Percentiles rank a stretch among this genome's conserved stretches.
These are phyloP conservation scores for Staphylotrichum tortipilum DNA, from an alignment of 495 filamentous ascomycete species.

Conservation along the genomic window DNA sequence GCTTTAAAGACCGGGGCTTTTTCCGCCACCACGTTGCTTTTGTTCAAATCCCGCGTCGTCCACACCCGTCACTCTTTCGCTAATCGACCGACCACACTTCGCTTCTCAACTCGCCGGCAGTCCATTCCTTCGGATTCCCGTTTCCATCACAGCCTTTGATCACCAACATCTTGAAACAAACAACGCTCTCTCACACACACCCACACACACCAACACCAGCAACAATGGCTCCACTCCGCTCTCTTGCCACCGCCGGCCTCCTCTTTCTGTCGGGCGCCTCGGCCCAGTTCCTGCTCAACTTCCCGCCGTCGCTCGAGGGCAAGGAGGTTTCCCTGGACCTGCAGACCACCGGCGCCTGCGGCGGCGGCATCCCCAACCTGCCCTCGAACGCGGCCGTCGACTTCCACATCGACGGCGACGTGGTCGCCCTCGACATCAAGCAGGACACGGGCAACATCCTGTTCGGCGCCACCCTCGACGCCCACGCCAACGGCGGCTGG, in stretches of 20 bases:
- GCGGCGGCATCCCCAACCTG: constrained; percentile 34
- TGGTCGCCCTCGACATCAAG: constrained; percentile 28
- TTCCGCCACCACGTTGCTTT: no score
- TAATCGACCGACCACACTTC: no score
- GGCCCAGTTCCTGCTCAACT: constrained; percentile 41
- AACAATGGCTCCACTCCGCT: constrained; percentile 22
- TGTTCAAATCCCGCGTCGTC: no score
- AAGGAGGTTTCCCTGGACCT: constrained; percentile 29
- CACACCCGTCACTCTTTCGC: no score
- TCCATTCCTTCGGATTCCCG: no score
- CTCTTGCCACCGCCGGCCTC: constrained; percentile 15
- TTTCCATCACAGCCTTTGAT: no score
- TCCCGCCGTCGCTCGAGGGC: constrained; percentile 37
- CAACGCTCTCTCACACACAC: no score
- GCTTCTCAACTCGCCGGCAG: no score
- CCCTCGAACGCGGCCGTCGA: constrained; percentile 25
- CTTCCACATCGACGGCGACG: constrained; percentile 44
- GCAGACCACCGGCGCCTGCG: constrained; percentile 36
- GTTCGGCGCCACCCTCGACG: constrained; percentile 41
- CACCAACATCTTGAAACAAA: no score
- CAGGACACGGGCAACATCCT: constrained; percentile 41
- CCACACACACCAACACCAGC: no score
- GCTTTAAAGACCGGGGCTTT: no score
- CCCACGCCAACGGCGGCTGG: constrained; percentile 36
- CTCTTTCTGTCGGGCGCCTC: constrained; percentile 26